These are phyloP conservation scores for Parascedosporium putredinis DNA, from an alignment of 2,329 filamentous ascomycete genomes.

Conservation along the genomic window DNA sequence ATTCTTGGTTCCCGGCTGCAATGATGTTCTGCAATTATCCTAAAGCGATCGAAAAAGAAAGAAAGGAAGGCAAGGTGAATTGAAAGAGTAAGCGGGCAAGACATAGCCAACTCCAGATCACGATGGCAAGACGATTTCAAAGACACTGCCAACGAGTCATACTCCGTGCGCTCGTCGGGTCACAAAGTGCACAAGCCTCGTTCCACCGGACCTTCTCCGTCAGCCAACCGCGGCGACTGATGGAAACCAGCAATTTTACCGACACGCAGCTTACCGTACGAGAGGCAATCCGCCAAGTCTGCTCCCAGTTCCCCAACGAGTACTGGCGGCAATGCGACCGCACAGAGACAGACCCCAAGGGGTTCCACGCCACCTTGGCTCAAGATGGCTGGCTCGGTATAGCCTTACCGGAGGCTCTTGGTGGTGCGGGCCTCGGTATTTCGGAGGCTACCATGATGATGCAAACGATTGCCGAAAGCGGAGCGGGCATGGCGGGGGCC, in stretches of 20 bases:
- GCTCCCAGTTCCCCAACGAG: slow-evolving; percentile 58
- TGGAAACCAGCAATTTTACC: slow-evolving; percentile 64
- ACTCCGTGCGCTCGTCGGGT: too few species aligned
- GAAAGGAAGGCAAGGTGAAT: too few species aligned
- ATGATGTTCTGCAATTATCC: too few species aligned
- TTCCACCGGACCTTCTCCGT: neutral
- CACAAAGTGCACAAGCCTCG: too few species aligned
- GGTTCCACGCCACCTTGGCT: slow-evolving; percentile 66
- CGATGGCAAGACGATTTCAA: too few species aligned
- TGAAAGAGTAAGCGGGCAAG: too few species aligned
- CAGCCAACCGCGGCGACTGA: slow-evolving; percentile 30
- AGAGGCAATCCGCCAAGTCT: slow-evolving; percentile 58
- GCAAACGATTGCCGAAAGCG: slow-evolving; percentile 68
- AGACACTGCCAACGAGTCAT: too few species aligned
- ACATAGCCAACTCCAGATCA: too few species aligned
- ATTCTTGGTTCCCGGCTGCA: too few species aligned
- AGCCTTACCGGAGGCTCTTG: slow-evolving; percentile 62
- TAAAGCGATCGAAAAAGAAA: too few species aligned
- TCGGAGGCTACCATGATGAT: slow-evolving; percentile 81
- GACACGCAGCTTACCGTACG: slow-evolving; percentile 63
- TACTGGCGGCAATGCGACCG: slow-evolving; percentile 73
- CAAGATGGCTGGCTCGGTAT: slow-evolving; percentile 74
- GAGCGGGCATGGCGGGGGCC: slow-evolving; percentile 66
- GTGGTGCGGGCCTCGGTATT: slow-evolving; percentile 66
- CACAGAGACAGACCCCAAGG: slow-evolving; percentile 57